Base-by-base conservation (phyloP, 106 monocot genomes). In the Apostasia shenzhenica region DNA sequence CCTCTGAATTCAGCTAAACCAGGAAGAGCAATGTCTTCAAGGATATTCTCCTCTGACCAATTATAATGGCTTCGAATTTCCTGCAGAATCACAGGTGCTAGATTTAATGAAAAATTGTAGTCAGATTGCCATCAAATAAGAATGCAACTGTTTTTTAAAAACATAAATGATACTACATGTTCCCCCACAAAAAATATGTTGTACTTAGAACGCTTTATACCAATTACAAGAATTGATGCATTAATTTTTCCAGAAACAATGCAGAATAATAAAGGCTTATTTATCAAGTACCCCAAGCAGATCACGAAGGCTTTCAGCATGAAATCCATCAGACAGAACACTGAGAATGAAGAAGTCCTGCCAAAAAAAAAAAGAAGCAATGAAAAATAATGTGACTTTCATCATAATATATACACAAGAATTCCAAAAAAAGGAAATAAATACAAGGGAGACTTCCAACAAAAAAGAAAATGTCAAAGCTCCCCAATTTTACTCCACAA, bases 1-100 rank as follows among this genome's bases (percentile, higher is more conserved):
- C 99, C 99, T 78, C 74, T 85, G 42, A 99, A 78, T 89, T 99
- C 99, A 56, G 90, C 82, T 81, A 99, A 83, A 61, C 87, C 99
- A 60, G 99, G 99, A 59, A 94, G 90, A 61, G 51, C 64, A 52
- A 99, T 83, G 67, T 99, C 99, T 74, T 93, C 99, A 50, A 90
- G 75, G 67, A 76, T 79, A 76, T 68, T 70, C 48, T 99, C 90
- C 70, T 93, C 90, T 52, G 76, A 81, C 81, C 74, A 83, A 76
- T 71, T 68, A 80, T 77, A 59, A 58, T 84, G 72, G 44, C 48
- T 75, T 79, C 82, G 86, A 67, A 95, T 73, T 76, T 78, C 95
- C 99, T 99, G 77, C 43, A 63, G 58, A 63, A 14, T 71, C 12
- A 69, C 26, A 26, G 26, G 26, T 26, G 44, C 40, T 13, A 48